Base-by-base conservation (phyloP, 208 protist genomes). In the Acanthamoeba sp. region DNA sequence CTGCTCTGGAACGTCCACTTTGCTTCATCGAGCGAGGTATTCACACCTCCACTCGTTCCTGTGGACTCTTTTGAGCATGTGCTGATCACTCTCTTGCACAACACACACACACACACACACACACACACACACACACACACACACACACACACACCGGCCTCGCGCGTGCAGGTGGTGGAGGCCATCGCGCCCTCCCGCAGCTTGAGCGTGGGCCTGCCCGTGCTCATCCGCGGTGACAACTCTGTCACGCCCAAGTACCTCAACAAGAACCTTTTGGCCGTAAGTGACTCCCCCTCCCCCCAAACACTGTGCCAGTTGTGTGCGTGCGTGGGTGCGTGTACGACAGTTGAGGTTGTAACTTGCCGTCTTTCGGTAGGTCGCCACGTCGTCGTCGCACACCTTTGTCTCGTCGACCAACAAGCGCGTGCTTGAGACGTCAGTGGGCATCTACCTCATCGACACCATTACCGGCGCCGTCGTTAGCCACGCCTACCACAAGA, bases 391-490 rank as follows among this genome's bases (percentile, higher is more conserved):
- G 24, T 32, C 45, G 24, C 69, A 22, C 87, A 73, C 57, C 20
- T 92, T 55, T 29, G 87, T 73, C 34, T 69, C 87, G 9, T 29
- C 87, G 0, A 92, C 20, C 50, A 42, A 34, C 87, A 92, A 92
- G 38, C 48, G 55, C 12, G 57, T 71, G 12, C 22, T 73, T 27
- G 87, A 92, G 18, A 34, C 87, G 16, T 50, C 87, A 16, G 82
- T 96, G 0, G 29, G 50, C 16, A 24, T 96, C 7, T 82, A 93
- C 66, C 57, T 93, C 27, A 48, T 96, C 0, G 94, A 96, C 27
- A 76, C 94, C 45, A 42, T 96, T 9, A 94, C 88, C 9, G 95
- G 95, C 66, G 69, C 64, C 29, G 94, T 95, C 10, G 90, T 96
- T 18, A 73, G 94, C 42, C 38, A 59, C 42, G 82, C 88, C 10